Percentiles rank a stretch among this genome's conserved stretches.
Conservation (phyloP, 202 grass and related monocot genomes). For the Zizania palustris region DNA sequence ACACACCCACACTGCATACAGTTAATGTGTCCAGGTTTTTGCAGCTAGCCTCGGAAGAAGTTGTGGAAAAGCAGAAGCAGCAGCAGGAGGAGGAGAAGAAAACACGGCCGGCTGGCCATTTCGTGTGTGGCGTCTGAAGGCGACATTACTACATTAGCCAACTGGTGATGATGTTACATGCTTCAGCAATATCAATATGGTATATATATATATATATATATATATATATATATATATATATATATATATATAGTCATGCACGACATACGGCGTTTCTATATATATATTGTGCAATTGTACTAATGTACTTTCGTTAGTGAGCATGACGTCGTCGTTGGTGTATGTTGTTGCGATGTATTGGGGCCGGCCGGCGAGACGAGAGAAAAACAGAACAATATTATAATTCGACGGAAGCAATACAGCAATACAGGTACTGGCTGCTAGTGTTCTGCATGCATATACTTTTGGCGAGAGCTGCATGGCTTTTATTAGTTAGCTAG, state of each 20-base stretch:
- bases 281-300: neutral
- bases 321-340: neutral
- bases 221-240: too few species aligned
- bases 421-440: neutral
- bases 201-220: too few species aligned
- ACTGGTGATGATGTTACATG: conserved; percentile 42
- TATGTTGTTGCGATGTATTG: neutral
- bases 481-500: conserved; percentile 38
- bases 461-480: conserved; percentile 35
- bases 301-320: conserved; percentile 18
- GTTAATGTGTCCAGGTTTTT: conserved; percentile 35
- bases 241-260: too few species aligned
- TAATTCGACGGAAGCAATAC: conserved; percentile 6
- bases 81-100: neutral
- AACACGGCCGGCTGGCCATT: neutral
- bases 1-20: conserved; percentile 36
- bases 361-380: neutral
- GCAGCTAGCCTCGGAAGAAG: too few species aligned
- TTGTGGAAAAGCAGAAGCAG: conserved; percentile 35
- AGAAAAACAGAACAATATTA: neutral
- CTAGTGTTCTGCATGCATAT: conserved; percentile 4
- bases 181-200: conserved; percentile 2
- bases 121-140: neutral
- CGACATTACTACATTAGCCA: conserved; percentile 48
- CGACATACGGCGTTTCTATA: neutral